Evolutionary conservation across 208 protist species (phyloP), one percentile per base, ranked within the genome.

Genomic region (Trypanosoma scelopori): DNA sequence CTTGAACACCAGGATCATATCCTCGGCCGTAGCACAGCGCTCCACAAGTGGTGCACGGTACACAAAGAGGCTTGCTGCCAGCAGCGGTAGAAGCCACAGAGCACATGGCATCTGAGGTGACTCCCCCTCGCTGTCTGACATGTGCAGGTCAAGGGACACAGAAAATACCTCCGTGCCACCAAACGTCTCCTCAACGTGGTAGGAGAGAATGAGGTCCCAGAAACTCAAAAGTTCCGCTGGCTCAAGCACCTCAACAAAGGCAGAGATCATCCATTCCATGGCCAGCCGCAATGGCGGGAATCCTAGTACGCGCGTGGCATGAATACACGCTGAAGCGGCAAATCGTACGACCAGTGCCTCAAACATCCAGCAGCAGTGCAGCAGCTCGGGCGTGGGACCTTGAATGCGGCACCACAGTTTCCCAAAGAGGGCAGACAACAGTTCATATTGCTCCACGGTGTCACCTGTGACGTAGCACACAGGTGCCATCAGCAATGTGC

Each of bases 401-500:
- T 94, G 91, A 56, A 96, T 47, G 11, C 86, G 83, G 16, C 58
- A 51, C 88, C 91, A 96, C 49, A 96, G 56, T 71, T 94, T 84
- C 50, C 78, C 67, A 61, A 81, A 81, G 53, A 96, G 76, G 2
- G 85, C 82, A 9, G 81, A 62, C 15, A 78, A 22, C 20, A 96
- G 74, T 57, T 91, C 84, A 67, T 92, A 91, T 76, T 92, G 83
- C 72, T 96, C 91, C 32, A 79, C 73, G 18, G 79, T 91, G 51
- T 96, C 88, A 18, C 87, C 85, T 13, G 86, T 92, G 15, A 94
- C 67, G 81, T 96, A 88, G 55, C 78, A 83, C 6, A 96, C 32
- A 32, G 86, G 86, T n/a, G 82, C 87, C 30, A 81, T 67, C n/a
- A 93, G 70, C 9, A 91, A 56, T 13, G 86, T 76, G 50, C 46